These are phyloP conservation scores for Ganoderma boninense DNA, from an alignment of 1,284 basidiomycete genomes.

Conservation along the genomic window DNA sequence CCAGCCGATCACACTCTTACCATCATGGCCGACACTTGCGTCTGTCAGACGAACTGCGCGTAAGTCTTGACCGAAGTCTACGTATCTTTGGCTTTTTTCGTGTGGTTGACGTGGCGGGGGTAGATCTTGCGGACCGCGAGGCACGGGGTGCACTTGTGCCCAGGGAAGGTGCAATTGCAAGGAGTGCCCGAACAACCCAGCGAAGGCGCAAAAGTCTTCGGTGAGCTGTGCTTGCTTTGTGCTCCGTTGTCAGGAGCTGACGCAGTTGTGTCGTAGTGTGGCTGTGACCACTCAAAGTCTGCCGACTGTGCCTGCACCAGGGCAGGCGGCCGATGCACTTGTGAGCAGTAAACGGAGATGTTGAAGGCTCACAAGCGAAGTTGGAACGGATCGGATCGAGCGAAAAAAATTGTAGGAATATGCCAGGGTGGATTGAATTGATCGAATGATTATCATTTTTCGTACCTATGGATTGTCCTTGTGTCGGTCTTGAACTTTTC, in stretches of 20 bases:
- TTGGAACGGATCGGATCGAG: too few species aligned
- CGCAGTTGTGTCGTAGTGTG: constrained; percentile 4
- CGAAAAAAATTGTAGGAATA: not conserved
- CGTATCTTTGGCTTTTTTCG: not conserved
- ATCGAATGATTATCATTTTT: not conserved
- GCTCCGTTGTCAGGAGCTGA: too few species aligned
- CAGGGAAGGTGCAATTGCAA: constrained; percentile 39
- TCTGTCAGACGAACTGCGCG: constrained; percentile 40
- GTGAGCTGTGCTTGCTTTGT: not conserved
- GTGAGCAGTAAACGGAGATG: constrained; percentile 8
- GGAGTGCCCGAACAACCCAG: constrained; percentile 38
- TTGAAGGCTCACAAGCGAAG: not conserved
- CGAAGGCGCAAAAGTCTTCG: not conserved
- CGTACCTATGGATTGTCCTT: not conserved
- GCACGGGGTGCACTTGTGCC: constrained; percentile 38
- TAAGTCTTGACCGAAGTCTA: constrained; percentile 28
- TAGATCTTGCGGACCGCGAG: constrained; percentile 38
- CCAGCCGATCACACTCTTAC: not conserved
- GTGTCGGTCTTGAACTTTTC: too few species aligned
- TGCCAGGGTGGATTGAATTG: not conserved
- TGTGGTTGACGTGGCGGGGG: too few species aligned
- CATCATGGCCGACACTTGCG: constrained; percentile 33
- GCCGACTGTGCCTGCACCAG: constrained; percentile 19
- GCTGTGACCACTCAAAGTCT: constrained; percentile 16
- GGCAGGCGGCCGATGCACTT: constrained; percentile 17